Base-by-base conservation (phyloP, 1,284 basidiomycete genomes). In the Malassezia pachydermatis region DNA sequence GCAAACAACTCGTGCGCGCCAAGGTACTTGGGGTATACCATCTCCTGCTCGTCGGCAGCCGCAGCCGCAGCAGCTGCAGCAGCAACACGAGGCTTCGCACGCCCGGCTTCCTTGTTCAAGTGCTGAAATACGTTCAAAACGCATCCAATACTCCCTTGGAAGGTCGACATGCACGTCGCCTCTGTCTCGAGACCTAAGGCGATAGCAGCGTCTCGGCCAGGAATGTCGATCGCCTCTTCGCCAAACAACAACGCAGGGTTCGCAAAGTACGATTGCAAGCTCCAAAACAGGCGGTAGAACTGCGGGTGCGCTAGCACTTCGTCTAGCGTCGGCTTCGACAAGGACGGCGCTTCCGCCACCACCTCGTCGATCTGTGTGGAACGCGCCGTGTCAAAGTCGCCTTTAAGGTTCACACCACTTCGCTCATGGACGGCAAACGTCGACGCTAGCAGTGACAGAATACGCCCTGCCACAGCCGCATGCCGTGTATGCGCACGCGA, bases 11-110 rank as follows among this genome's bases (percentile, higher is more conserved):
- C 84, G 0, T 84, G 82, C 51, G 82, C 86, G 0, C 87, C 89
- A 35, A 92, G 75, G 72, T 86, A 89, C 67, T 88, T 89, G 11
- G 88, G 86, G 65, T 89, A 90, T n/a, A n/a, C n/a, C 73, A 89
- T 89, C 68, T 27, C 72, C 72, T 14, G 58, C 3, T 45, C 32
- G 16, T 45, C 25, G 38, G n/a, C n/a, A n/a, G n/a, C n/a, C n/a
- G n/a, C n/a, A n/a, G n/a, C n/a, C 6, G 38, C 25, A 13, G 8
- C 10, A 5, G 14, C 30, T 25, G 16, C 14, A 5, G 11, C 34
- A 9, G 23, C 38, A 10, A 11, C 11, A 6, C 29, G 25, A 2
- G 10, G 13, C 25, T 17, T 24, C 20, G 25, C 25, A 2, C 34
- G 34, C 9, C 8, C 35, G 11, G 25, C 14, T 33, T 24, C 23